These are phyloP conservation scores for Boletus rex-veris DNA, from an alignment of 768 basidiomycete species.

Conservation along the genomic window DNA sequence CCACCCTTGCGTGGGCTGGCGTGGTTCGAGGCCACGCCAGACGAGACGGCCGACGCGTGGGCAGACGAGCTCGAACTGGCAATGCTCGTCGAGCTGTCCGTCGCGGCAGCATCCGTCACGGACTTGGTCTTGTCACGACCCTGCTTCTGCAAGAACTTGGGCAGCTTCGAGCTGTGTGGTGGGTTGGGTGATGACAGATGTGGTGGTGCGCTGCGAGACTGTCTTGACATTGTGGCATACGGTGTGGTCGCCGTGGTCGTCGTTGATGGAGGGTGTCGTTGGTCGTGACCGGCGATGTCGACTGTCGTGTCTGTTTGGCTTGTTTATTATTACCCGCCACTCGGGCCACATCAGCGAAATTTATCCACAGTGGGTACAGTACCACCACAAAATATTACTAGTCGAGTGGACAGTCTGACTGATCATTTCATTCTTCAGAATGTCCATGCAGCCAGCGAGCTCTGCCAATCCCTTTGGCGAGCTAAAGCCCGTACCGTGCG, in stretches of 20 bases:
- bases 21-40: constrained; percentile 27
- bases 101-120: constrained; percentile 37
- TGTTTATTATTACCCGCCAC: constrained; percentile 22
- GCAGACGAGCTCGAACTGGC: constrained; percentile 42
- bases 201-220: constrained; percentile 41
- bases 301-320: constrained; percentile 24
- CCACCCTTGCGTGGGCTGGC: constrained; percentile 26
- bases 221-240: constrained; percentile 42
- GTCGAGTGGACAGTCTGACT: not conserved
- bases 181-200: constrained; percentile 41
- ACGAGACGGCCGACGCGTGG: constrained; percentile 28
- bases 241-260: constrained; percentile 2
- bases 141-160: constrained; percentile 68
- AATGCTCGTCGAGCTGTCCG: constrained; percentile 34
- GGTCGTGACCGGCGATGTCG: constrained; percentile 19
- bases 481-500: no score
- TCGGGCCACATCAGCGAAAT: constrained; percentile 10
- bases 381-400: not conserved
- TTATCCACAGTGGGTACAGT: constrained; percentile 11
- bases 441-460: not conserved
- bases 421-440: constrained; percentile 1
- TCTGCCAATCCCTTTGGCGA: not conserved
- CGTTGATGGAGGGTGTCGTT: constrained; percentile 9
- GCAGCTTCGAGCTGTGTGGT: constrained; percentile 50
- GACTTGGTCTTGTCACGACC: constrained; percentile 60